Evolutionary conservation across 345 rosid species (phyloP).

Genomic region (Hypericum perforatum): DNA sequence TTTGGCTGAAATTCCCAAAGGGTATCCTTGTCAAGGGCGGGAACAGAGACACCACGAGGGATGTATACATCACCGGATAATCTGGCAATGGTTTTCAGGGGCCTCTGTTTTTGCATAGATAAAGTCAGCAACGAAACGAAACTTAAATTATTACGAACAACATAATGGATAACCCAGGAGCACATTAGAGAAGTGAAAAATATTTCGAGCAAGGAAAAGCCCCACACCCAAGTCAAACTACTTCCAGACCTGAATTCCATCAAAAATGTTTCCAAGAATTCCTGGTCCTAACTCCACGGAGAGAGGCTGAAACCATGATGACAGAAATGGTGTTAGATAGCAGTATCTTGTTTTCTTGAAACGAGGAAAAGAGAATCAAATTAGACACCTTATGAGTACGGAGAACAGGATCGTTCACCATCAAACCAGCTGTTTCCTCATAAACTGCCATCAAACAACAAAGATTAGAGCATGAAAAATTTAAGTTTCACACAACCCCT

Average conservation of each 20-base stretch:
- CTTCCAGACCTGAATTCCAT: conserved; percentile 88
- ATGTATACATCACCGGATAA: conserved; percentile 95
- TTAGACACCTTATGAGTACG: conserved; percentile 70
- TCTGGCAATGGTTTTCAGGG: conserved; percentile 92
- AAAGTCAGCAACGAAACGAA: background rate
- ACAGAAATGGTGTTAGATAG: conserved; percentile 14
- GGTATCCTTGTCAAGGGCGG: conserved; percentile 89
- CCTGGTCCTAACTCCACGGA: conserved; percentile 99
- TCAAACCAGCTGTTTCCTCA: conserved; percentile 94
- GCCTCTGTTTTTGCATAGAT: conserved; percentile 46
- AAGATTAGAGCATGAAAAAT: background rate
- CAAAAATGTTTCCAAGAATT: conserved; percentile 94
- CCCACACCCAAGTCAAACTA: background rate
- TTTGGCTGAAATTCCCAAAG: conserved; percentile 94
- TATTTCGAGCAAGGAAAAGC: background rate
- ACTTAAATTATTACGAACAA: no score
- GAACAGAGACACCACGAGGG: conserved; percentile 99
- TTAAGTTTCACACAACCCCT: background rate
- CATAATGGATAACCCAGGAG: no score
- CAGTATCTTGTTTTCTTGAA: conserved; percentile 8
- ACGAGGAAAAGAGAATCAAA: background rate
- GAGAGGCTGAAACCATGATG: conserved; percentile 53
- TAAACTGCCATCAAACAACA: conserved; percentile 44
- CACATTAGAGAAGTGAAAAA: background rate
- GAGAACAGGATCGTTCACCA: conserved; percentile 89